phyloP scores from a whole-genome alignment of 1,139 yeast species.

The Geotrichum restrictum region DNA sequence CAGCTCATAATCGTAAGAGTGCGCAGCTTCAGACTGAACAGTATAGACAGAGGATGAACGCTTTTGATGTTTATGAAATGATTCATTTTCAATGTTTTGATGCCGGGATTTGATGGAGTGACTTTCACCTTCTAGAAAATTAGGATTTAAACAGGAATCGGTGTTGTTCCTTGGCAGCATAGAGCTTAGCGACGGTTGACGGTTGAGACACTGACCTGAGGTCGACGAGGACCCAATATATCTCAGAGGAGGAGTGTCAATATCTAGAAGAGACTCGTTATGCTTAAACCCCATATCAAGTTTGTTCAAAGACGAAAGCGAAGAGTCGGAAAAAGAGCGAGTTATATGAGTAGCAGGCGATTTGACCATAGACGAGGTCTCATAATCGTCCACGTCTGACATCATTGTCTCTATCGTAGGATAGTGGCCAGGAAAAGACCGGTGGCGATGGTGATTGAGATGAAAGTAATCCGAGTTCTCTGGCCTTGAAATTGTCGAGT shows the following conservation, averaged over 20 bases:
- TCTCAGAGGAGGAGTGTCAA: conserved; percentile 1
- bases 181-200: neutral
- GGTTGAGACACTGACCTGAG: neutral
- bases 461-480: neutral
- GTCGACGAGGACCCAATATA: neutral
- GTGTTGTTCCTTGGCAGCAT: conserved; percentile 17
- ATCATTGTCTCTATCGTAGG: conserved; percentile 11
- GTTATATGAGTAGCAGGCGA: neutral
- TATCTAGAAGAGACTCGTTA: conserved; percentile 14
- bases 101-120: neutral
- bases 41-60: conserved; percentile 23
- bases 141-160: conserved; percentile 14
- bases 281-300: conserved; percentile 13
- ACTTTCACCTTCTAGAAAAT: conserved; percentile 4
- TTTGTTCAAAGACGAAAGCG: conserved; percentile 12
- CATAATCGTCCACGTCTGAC: conserved; percentile 15
- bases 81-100: neutral
- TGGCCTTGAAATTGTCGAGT: neutral
- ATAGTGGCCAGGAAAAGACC: neutral
- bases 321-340: conserved; percentile 10
- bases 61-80: neutral
- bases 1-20: conserved; percentile 9
- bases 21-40: conserved; percentile 10
- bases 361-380: neutral
- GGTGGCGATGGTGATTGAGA: conserved; percentile 1